Conservation (phyloP, 2,329 filamentous ascomycete genomes). For the Fusarium denticulatum region DNA sequence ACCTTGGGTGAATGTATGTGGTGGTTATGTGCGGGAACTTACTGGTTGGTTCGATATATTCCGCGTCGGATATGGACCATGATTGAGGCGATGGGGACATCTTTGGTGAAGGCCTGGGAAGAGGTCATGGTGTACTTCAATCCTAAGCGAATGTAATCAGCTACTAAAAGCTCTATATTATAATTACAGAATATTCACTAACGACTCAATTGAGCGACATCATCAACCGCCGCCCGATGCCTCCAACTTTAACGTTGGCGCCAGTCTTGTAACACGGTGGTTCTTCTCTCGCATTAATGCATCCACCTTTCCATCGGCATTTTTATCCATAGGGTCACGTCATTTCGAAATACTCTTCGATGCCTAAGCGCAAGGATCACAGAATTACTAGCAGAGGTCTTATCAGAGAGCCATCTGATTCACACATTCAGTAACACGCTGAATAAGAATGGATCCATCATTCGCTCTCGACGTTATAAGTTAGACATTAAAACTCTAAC, state of each 20-base stretch:
- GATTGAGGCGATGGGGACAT: slow-evolving; percentile 44
- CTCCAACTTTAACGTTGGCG: not conserved
- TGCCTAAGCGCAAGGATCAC: no score
- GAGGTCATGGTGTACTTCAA: slow-evolving; percentile 51
- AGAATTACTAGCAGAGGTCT: fast-evolving
- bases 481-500: fast-evolving
- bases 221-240: not conserved
- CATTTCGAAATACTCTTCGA: not conserved
- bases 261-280: not conserved
- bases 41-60: slow-evolving; percentile 48
- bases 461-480: not conserved
- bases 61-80: slow-evolving; percentile 49
- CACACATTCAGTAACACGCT: not conserved
- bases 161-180: not conserved
- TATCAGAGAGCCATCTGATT: not conserved
- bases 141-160: slow-evolving; percentile 47
- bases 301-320: not conserved
- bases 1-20: slow-evolving; percentile 43
- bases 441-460: no score
- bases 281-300: not conserved
- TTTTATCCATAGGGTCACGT: not conserved
- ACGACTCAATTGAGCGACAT: not conserved
- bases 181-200: not conserved
- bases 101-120: slow-evolving; percentile 45
- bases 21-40: slow-evolving; percentile 31